Evolutionary conservation across 352 stramenopile species (phyloP).

Genomic region (Pythium insidiosum): DNA sequence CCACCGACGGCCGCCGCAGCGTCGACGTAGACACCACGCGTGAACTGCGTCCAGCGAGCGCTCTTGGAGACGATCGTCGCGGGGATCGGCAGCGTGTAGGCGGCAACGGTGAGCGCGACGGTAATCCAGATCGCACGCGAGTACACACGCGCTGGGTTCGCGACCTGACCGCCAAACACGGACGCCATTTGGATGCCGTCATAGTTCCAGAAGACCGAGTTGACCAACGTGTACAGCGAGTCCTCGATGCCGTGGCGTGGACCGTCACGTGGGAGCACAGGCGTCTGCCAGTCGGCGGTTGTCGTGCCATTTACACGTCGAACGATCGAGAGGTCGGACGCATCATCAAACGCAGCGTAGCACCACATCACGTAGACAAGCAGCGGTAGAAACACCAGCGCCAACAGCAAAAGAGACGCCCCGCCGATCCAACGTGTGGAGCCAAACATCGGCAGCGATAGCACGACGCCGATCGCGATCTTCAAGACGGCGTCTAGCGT

Average conservation of each 20-base stretch:
- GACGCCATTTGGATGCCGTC: constrained; percentile 81
- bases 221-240: constrained; percentile 67
- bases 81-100: constrained; percentile 74
- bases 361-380: constrained; percentile 25
- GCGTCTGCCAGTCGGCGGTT: background rate
- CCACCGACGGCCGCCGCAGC: constrained; percentile 33
- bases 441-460: constrained; percentile 10
- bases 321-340: constrained; percentile 3
- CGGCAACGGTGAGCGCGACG: constrained; percentile 38
- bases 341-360: constrained; percentile 3
- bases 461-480: constrained; percentile 7
- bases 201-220: constrained; percentile 91
- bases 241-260: constrained; percentile 14
- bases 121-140: constrained; percentile 65
- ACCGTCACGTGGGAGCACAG: background rate
- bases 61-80: constrained; percentile 17
- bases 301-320: background rate
- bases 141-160: constrained; percentile 54
- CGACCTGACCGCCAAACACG: constrained; percentile 74
- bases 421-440: constrained; percentile 61
- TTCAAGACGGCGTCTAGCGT: constrained; percentile 8
- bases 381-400: constrained; percentile 75
- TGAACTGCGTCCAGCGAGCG: constrained; percentile 13
- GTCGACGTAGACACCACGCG: constrained; percentile 5
- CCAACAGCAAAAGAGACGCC: constrained; percentile 40